A percentile compares a stretch with the other conserved stretches of the same genome.
phyloP scores from a whole-genome alignment of 306 rosid species.

The Alnus glutinosa region DNA sequence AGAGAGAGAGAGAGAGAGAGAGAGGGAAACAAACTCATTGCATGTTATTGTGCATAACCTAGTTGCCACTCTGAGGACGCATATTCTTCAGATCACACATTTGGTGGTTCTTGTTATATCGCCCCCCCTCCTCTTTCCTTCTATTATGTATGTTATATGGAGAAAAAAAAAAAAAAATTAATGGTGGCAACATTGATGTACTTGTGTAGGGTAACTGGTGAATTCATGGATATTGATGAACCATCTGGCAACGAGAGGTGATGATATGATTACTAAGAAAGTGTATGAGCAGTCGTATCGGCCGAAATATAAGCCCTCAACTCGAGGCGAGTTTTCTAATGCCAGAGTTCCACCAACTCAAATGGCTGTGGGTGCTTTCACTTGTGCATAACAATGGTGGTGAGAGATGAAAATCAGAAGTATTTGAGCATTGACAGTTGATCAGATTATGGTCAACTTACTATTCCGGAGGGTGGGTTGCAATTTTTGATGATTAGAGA shows the following conservation, averaged over 20 bases:
- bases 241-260: conserved; percentile 4
- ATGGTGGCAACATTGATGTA: conserved; percentile 9
- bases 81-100: not conserved
- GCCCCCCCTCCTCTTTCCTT: not conserved
- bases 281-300: conserved; percentile 19
- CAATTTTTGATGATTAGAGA: not conserved
- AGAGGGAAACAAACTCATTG: not conserved
- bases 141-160: not conserved
- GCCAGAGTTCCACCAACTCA: not conserved
- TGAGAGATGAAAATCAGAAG: not conserved
- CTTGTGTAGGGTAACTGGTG: conserved; percentile 75
- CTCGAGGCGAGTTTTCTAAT: conserved; percentile 4
- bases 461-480: not conserved
- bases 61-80: not conserved
- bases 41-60: not conserved
- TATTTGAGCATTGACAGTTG: not conserved
- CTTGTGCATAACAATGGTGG: not conserved
- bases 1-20: not conserved
- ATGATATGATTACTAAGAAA: not conserved
- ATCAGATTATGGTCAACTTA: not conserved
- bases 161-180: too few relatives aligned
- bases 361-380: not conserved
- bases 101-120: not conserved
- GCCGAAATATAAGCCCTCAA: not conserved
- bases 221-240: conserved; percentile 34